Conservation (phyloP, 2,329 filamentous ascomycete genomes). For the Aspergillus hiratsukae region DNA sequence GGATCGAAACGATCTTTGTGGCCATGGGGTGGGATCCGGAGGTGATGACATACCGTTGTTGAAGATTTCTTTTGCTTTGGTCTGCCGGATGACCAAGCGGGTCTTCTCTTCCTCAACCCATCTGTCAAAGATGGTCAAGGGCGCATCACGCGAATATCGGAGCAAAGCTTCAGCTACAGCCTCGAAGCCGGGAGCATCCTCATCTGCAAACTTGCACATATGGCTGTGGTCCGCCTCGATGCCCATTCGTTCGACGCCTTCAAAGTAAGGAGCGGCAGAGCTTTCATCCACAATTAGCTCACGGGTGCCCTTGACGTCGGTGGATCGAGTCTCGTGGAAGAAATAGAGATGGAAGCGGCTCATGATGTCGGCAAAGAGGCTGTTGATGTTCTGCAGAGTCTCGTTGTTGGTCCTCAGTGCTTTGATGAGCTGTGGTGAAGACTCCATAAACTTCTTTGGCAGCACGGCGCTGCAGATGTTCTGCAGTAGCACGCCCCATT, state of each 20-base stretch:
- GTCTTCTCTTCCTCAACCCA: conserved; percentile 56
- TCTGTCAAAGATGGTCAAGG: conserved; percentile 50
- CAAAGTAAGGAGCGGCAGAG: conserved; percentile 65
- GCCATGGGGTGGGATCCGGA: too few species aligned
- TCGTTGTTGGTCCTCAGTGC: conserved; percentile 71
- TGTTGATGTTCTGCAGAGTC: conserved; percentile 69
- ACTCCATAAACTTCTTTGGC: conserved; percentile 63
- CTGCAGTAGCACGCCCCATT: conserved; percentile 65
- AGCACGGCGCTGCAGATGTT: conserved; percentile 62
- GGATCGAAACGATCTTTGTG: too few species aligned
- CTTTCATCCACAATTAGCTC: conserved; percentile 64
- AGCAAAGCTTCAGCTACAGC: conserved; percentile 46
- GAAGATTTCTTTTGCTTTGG: conserved; percentile 36
- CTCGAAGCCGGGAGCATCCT: conserved; percentile 62
- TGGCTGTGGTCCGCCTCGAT: conserved; percentile 67
- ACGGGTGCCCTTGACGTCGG: conserved; percentile 61
- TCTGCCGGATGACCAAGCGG: conserved; percentile 32
- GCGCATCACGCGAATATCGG: conserved; percentile 49
- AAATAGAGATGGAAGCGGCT: conserved; percentile 69
- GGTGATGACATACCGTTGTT: conserved; percentile 30
- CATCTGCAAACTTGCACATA: conserved; percentile 68
- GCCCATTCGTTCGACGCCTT: conserved; percentile 68
- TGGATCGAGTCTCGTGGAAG: conserved; percentile 70
- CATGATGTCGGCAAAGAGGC: conserved; percentile 66
- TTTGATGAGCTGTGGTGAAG: conserved; percentile 63